phyloP scores from a whole-genome alignment of 306 rosid genomes.

The Urtica urens region DNA sequence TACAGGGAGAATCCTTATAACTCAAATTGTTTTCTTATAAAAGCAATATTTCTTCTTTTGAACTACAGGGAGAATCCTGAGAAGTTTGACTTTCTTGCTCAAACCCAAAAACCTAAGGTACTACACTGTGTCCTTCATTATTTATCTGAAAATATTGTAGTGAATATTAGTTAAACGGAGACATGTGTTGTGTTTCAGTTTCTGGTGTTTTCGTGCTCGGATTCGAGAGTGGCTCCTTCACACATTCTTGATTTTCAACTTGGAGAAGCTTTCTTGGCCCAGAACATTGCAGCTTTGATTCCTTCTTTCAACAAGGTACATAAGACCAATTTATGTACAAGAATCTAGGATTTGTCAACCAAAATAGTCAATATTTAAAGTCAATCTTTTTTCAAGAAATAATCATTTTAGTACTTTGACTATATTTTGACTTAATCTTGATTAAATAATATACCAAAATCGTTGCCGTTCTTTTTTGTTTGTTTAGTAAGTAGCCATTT shows the following conservation, averaged over 20 bases:
- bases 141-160: neutral
- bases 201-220: constrained; percentile 64
- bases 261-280: constrained; percentile 55
- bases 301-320: constrained; percentile 49
- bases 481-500: too few species aligned
- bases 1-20: neutral
- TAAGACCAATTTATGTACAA: too few species aligned
- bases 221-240: constrained; percentile 63
- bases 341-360: too few species aligned
- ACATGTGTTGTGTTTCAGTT: constrained; percentile 17
- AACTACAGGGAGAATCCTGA: constrained; percentile 32
- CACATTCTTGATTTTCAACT: constrained; percentile 40
- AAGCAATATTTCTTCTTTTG: neutral
- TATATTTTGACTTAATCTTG: neutral
- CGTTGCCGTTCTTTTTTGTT: too few species aligned
- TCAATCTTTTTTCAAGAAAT: too few species aligned
- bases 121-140: neutral
- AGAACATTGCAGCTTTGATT: constrained; percentile 63
- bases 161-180: neutral
- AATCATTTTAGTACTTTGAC: neutral
- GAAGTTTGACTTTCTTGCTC: constrained; percentile 15
- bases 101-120: constrained; percentile 45
- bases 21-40: neutral
- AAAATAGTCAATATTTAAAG: too few species aligned
- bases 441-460: too few species aligned